A percentile compares a stretch with the other conserved stretches of the same genome.
Evolutionary conservation across 306 rosid species (phyloP).

Genomic region (Cicer yamashitae): DNA sequence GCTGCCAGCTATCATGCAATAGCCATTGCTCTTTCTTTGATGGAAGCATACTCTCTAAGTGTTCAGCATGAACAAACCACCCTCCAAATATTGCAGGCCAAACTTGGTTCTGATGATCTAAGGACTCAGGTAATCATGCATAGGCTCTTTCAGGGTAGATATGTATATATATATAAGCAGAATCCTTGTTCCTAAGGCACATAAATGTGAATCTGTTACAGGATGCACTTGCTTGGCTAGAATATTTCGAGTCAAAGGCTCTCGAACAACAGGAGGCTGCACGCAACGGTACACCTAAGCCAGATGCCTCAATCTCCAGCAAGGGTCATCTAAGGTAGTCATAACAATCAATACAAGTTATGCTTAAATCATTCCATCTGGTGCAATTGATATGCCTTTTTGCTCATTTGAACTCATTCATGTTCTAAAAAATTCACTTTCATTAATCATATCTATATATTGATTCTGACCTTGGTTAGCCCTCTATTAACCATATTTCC

Average conservation of each 20-base stretch:
- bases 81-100: constrained; percentile 91
- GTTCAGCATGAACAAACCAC: constrained; percentile 99
- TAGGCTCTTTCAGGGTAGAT: constrained; percentile 21
- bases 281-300: constrained; percentile 95
- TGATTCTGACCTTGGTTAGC: background rate
- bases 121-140: constrained; percentile 79
- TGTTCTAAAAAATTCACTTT: constrained; percentile 16
- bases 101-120: constrained; percentile 94
- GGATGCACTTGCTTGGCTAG: constrained; percentile 99
- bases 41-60: constrained; percentile 96
- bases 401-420: constrained; percentile 8
- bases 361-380: constrained; percentile 21
- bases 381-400: constrained; percentile 17
- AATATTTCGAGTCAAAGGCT: constrained; percentile 98
- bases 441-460: constrained; percentile 6
- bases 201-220: constrained; percentile 47
- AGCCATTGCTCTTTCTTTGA: constrained; percentile 98
- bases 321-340: constrained; percentile 93
- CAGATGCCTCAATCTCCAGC: constrained; percentile 99
- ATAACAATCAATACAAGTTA: constrained; percentile 28
- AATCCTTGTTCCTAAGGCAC: constrained; percentile 29
- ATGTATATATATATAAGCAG: background rate
- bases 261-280: constrained; percentile 99
- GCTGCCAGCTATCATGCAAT: constrained; percentile 99
- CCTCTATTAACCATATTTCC: background rate